Evolutionary conservation across 2,329 filamentous ascomycete genomes (phyloP), one percentile per base, ranked within the genome.

Genomic region (Colletotrichum karsti): DNA sequence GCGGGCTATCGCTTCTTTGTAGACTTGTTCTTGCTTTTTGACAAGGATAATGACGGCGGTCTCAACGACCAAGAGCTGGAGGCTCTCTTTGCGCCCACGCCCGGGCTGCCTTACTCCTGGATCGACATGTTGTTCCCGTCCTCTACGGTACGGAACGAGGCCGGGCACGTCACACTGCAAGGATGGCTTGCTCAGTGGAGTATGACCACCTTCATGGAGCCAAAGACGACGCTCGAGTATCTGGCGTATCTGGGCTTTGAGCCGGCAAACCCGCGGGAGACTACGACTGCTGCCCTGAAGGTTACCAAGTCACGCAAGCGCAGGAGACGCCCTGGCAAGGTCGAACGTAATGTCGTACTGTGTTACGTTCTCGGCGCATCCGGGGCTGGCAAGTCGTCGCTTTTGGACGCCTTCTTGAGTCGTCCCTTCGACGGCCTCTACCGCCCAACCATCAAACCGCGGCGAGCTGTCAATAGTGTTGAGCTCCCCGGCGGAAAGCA

Each of bases 181-280:
- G 96, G 96, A 2, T 99, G 96, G 96, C 88, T 99, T 39, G 96
- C 96, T 4, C 96, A 99, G 75, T 99, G 96, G 96, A 98, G 95
- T 77, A 99, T 99, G 96, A 99, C 96, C 1, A 99, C 96, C 0
- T 99, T 98, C 74, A 90, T 97, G 68, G 95, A 97, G 63, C 95
- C 96, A 12, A 97, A 96, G 77, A 98, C 94, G 1, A 98, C 96
- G 1, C 86, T 99, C 4, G 95, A 97, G 73, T 99, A 99, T 77
- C 89, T 99, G 3, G 96, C 96, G 3, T 98, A 98, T 77, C 90
- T 99, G 2, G 96, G 96, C 1, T 99, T 98, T 75, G 96, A 98
- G 77, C 91, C 93, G 3, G 84, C 89, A 2, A 92, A 92, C 73
- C 84, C 88, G n/a, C 92, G 92, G 65, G 91, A 92, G 41, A 90